Conservation (phyloP, 495 filamentous ascomycete species). For the Penicillium verhagenii region DNA sequence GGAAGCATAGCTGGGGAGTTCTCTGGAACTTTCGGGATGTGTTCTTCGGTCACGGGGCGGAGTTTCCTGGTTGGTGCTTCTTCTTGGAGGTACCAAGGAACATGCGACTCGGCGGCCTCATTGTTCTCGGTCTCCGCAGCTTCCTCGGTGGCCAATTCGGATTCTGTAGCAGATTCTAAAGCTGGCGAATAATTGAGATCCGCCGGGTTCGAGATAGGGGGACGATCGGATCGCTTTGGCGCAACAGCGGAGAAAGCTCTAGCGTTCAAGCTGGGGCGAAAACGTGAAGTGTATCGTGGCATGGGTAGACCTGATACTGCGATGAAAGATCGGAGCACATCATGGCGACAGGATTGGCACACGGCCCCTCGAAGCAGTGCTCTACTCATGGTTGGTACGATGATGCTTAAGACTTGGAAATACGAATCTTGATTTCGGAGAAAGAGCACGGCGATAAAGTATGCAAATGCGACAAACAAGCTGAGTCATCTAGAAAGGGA, state of each 20-base stretch:
- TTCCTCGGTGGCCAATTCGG: constrained; percentile 3
- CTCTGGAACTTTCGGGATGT: constrained; percentile 73
- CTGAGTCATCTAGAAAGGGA: constrained; percentile 26
- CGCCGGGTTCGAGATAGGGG: constrained; percentile 16
- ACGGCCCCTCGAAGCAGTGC: constrained; percentile 26
- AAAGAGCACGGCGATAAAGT: constrained; percentile 11
- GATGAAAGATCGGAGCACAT: constrained; percentile 25
- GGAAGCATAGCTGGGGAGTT: constrained; percentile 70
- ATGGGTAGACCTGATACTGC: constrained; percentile 22
- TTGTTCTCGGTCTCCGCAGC: constrained; percentile 4
- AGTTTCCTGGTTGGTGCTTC: constrained; percentile 47
- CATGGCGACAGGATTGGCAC: constrained; percentile 30
- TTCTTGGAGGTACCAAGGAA: constrained; percentile 89
- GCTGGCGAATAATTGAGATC: constrained; percentile 14
- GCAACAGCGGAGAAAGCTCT: constrained; percentile 28
- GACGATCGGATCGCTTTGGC: constrained; percentile 21
- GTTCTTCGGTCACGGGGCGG: constrained; percentile 57
- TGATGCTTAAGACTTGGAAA: background rate
- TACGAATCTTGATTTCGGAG: background rate
- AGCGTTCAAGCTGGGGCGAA: constrained; percentile 15
- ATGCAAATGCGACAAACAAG: constrained; percentile 29
- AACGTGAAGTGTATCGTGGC: constrained; percentile 15
- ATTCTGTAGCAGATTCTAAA: constrained; percentile 4
- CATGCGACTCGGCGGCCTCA: constrained; percentile 15
- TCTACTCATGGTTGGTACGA: constrained; percentile 29